Conservation (phyloP, 129 eudicot genomes). For the Calendula officinalis region DNA sequence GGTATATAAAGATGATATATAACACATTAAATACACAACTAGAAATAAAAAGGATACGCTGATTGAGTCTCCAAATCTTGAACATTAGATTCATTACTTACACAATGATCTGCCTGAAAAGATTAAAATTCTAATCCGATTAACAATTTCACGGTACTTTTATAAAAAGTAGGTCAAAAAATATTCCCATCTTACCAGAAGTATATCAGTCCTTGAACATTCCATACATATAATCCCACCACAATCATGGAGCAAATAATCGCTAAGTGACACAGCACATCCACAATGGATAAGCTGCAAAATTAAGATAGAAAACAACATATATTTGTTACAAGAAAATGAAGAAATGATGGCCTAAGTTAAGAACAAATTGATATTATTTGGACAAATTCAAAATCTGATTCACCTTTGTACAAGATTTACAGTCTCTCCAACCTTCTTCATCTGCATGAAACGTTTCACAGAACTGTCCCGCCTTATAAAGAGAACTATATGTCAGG, state of each 20-base stretch:
- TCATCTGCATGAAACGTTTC: conserved; percentile 47
- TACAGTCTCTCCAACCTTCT: conserved; percentile 69
- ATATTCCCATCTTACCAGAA: conserved; percentile 34
- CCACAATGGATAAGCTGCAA: conserved; percentile 65
- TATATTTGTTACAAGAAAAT: conserved; percentile 5
- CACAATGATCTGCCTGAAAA: not conserved
- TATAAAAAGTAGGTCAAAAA: not conserved
- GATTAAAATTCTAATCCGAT: not conserved
- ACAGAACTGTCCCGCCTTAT: conserved; percentile 56
- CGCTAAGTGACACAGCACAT: conserved; percentile 49
- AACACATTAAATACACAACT: not conserved
- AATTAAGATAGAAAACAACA: conserved; percentile 1
- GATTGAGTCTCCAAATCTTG: conserved; percentile 28
- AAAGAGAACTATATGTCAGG: conserved; percentile 52
- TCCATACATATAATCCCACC: conserved; percentile 56
- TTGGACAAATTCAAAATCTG: not conserved
- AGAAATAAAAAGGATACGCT: conserved; percentile 38
- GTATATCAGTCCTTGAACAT: conserved; percentile 38
- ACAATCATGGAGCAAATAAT: conserved; percentile 49
- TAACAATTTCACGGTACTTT: not conserved
- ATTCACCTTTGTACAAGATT: conserved; percentile 48
- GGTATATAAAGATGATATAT: not conserved
- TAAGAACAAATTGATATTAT: not conserved
- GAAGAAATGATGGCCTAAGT: not conserved
- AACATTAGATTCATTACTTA: not conserved